Evolutionary conservation across 129 eudicot genomes (phyloP).

Genomic region (Flaveria robusta): DNA sequence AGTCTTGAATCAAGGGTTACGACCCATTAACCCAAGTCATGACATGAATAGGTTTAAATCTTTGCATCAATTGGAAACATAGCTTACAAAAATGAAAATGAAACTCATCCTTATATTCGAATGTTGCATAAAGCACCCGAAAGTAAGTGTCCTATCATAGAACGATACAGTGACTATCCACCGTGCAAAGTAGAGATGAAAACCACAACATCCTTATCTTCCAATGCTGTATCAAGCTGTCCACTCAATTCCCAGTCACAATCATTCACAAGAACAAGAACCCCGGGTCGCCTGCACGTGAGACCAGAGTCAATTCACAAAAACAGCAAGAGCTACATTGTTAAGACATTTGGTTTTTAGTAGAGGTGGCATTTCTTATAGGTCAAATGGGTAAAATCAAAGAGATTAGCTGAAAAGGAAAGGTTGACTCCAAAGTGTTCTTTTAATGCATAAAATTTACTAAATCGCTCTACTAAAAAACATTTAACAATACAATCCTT

Average conservation of each 20-base stretch:
- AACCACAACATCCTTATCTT: slow-evolving; percentile 81
- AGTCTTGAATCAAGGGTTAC: too few relatives aligned
- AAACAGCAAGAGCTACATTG: neutral
- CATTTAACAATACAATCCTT: too few relatives aligned
- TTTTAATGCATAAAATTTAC: neutral
- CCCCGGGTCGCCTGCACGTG: slow-evolving; percentile 86
- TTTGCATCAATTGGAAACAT: too few relatives aligned
- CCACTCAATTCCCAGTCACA: slow-evolving; percentile 96
- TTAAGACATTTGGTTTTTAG: neutral
- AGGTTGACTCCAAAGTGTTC: neutral
- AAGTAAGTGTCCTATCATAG: neutral
- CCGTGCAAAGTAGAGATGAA: slow-evolving; percentile 94
- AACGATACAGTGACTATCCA: slow-evolving; percentile 40
- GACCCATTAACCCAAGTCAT: too few relatives aligned
- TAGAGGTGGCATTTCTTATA: neutral
- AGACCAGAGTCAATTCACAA: neutral
- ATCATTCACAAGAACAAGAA: slow-evolving; percentile 87
- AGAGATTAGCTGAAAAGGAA: neutral
- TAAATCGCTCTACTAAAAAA: neutral
- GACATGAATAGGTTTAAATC: too few relatives aligned
- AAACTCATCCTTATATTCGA: neutral
- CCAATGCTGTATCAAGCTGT: slow-evolving; percentile 82
- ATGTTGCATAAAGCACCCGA: neutral
- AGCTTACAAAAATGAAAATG: neutral
- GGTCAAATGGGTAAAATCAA: neutral